These are phyloP conservation scores for Xylariaceae sp. DNA, from an alignment of 2,329 filamentous ascomycete species.

Conservation along the genomic window DNA sequence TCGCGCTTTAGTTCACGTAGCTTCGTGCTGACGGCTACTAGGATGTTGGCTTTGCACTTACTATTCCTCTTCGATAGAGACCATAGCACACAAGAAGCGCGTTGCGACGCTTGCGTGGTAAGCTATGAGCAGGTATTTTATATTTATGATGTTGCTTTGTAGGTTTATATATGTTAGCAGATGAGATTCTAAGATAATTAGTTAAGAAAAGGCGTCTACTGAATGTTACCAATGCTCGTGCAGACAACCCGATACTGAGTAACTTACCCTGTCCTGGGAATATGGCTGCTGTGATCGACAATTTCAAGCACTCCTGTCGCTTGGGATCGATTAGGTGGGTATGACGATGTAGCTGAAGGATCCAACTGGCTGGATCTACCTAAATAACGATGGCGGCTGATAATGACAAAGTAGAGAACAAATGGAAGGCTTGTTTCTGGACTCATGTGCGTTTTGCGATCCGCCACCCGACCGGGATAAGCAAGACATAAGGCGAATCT, in stretches of 20 bases:
- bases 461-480: background rate
- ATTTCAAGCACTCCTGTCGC: too few relatives aligned
- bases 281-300: background rate
- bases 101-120: slow-evolving; percentile 20
- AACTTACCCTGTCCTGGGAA: background rate
- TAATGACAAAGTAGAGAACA: background rate
- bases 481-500: background rate
- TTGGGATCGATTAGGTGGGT: too few relatives aligned
- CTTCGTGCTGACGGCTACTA: too few relatives aligned
- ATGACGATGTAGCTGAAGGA: background rate
- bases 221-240: too few relatives aligned
- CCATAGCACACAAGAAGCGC: too few relatives aligned
- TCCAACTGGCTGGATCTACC: slow-evolving; percentile 2
- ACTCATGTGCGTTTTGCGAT: background rate
- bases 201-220: too few relatives aligned
- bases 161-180: too few relatives aligned
- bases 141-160: too few relatives aligned
- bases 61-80: too few relatives aligned
- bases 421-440: background rate
- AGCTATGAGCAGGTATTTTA: background rate
- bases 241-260: too few relatives aligned
- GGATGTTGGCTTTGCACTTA: too few relatives aligned
- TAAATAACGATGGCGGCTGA: background rate
- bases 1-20: background rate
- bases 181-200: too few relatives aligned